Evolutionary conservation across 2,329 filamentous ascomycete species (phyloP), one percentile per base, ranked within the genome.

Genomic region (Eutypa lata): DNA sequence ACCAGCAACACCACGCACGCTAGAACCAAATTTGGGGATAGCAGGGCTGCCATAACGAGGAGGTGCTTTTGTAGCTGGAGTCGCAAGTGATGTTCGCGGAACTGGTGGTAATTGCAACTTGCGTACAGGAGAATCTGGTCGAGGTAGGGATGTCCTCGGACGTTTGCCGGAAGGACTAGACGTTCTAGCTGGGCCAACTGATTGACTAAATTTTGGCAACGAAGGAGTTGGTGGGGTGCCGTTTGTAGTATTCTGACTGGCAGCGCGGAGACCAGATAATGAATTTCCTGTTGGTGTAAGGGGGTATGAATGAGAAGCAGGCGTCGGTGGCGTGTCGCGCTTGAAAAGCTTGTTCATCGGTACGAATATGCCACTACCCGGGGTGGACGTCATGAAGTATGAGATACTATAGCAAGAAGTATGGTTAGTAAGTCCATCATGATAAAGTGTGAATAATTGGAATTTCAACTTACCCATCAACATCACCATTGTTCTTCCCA

Each of bases 401-500:
- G 77, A 83, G 47, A 86, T 67, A 52, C 84, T 87, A 66, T 37
- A 57, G 26, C 14, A 46, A 50, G 61, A 62, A 62, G 61, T 67
- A 33, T 49, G 42, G 58, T 53, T 47, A 57, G 48, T n/a, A n/a
- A n/a, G n/a, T n/a, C n/a, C n/a, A n/a, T n/a, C 19, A 49, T 53
- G 21, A 48, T 40, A 22, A 16, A 13, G 28, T 54, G 19, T 45
- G 49, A 45, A 19, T 24, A 46, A 3, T 28, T 47, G 47, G 44
- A 16, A 22, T 33, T 28, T 37, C 52, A 37, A 66, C 83, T 72
- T 79, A 93, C 90, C 93, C 94, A 62, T 97, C 93, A 51, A 97
- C 94, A 70, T 96, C 92, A 58, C 94, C 94, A 65, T 83, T 95
- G 68, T 99, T 99, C 78, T 99, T 99, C 33, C 94, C 94, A 67